These are phyloP conservation scores for Leccinellum albellum DNA, from an alignment of 768 basidiomycete species.

Conservation along the genomic window DNA sequence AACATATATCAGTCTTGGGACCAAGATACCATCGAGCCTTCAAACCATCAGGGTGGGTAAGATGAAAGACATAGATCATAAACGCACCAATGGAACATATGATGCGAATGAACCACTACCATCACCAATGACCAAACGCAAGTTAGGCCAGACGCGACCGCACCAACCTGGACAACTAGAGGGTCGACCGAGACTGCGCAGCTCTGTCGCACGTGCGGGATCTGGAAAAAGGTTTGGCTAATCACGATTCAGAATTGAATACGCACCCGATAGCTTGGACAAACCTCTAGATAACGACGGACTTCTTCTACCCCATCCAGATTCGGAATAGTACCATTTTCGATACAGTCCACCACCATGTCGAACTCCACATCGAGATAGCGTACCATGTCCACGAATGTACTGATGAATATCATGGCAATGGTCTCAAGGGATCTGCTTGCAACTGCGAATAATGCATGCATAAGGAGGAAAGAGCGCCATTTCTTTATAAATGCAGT, in stretches of 20 bases:
- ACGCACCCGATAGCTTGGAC: neutral
- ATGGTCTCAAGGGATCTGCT: neutral
- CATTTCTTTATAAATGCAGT: no score
- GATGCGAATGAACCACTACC: neutral
- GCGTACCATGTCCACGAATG: neutral
- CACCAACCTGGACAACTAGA: neutral
- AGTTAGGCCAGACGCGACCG: neutral
- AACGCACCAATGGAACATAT: neutral
- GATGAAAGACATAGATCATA: neutral
- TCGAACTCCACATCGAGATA: neutral
- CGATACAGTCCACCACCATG: neutral
- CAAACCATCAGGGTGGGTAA: neutral
- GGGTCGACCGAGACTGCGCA: neutral
- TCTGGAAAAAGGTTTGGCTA: neutral
- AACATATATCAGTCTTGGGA: neutral
- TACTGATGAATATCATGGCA: neutral
- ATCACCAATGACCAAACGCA: neutral
- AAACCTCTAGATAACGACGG: neutral
- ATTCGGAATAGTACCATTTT: neutral
- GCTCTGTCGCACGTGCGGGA: neutral
- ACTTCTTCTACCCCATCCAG: neutral
- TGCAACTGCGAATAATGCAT: neutral
- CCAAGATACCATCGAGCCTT: neutral
- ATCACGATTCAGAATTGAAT: neutral
- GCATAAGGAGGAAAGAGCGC: no score